These are phyloP conservation scores for Pythium periplocum DNA, from an alignment of 352 stramenopile genomes.

Conservation along the genomic window DNA sequence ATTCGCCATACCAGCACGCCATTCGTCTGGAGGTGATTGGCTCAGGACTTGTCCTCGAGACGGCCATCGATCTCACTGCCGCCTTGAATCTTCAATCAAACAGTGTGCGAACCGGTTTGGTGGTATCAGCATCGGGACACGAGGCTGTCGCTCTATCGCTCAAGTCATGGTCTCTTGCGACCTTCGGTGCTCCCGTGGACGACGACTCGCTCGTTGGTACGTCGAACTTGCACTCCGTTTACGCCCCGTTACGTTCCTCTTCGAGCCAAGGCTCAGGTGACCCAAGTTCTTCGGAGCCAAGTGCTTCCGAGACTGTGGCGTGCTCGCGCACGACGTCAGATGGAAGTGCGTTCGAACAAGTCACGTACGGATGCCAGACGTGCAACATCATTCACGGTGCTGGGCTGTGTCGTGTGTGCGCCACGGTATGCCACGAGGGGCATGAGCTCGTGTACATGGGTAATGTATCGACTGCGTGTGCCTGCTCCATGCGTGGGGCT, in stretches of 20 bases:
- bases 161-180: slow-evolving; percentile 15
- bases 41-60: slow-evolving; percentile 7
- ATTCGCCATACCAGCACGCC: slow-evolving; percentile 2
- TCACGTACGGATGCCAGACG: slow-evolving; percentile 77
- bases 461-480: slow-evolving; percentile 59
- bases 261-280: background rate
- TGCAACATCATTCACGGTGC: slow-evolving; percentile 69
- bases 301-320: slow-evolving; percentile 16
- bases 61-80: slow-evolving; percentile 16
- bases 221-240: background rate
- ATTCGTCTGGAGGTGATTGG: slow-evolving; percentile 14
- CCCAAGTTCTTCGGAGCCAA: background rate
- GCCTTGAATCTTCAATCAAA: slow-evolving; percentile 9
- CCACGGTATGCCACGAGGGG: slow-evolving; percentile 70
- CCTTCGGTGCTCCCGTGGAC: too few relatives aligned
- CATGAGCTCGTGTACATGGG: slow-evolving; percentile 80
- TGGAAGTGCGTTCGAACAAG: slow-evolving; percentile 74
- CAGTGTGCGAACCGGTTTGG: slow-evolving; percentile 10
- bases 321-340: slow-evolving; percentile 74
- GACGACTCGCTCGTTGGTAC: background rate
- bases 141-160: background rate
- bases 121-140: slow-evolving; percentile 4
- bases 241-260: background rate
- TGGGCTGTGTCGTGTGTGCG: slow-evolving; percentile 61
- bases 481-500: slow-evolving; percentile 49